A percentile compares a stretch with the other conserved stretches of the same genome.
phyloP scores from a whole-genome alignment of 257 asterid genomes.

The Salvia hispanica region DNA sequence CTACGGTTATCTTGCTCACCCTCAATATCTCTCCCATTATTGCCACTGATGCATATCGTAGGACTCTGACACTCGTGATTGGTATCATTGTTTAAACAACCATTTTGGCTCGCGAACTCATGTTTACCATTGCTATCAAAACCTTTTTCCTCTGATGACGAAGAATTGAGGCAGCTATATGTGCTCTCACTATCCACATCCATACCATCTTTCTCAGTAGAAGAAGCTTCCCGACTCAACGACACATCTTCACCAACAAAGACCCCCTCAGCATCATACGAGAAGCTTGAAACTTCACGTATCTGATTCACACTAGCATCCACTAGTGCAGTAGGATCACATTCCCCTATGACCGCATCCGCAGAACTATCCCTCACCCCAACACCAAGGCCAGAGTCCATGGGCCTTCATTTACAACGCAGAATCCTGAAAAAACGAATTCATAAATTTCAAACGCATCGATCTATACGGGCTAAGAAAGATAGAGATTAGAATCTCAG shows the following conservation, averaged over 20 bases:
- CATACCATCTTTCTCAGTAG: constrained; percentile 40
- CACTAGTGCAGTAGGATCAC: constrained; percentile 20
- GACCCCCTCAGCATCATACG: constrained; percentile 33
- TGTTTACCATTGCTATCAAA: constrained; percentile 35
- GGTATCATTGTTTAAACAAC: constrained; percentile 32
- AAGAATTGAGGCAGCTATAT: constrained; percentile 51
- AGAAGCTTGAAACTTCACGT: constrained; percentile 23
- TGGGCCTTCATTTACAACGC: constrained; percentile 42
- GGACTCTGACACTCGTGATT: constrained; percentile 29
- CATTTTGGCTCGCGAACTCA: constrained; percentile 39
- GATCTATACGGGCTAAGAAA: not conserved
- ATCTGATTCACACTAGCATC: constrained; percentile 30
- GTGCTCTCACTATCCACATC: constrained; percentile 54
- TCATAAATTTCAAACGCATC: not conserved
- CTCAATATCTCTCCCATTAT: constrained; percentile 18
- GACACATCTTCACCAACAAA: constrained; percentile 35
- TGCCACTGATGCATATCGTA: constrained; percentile 24
- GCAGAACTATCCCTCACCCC: constrained; percentile 27
- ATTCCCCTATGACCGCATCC: constrained; percentile 23
- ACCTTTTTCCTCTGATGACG: constrained; percentile 39
- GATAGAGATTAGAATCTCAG: not conserved
- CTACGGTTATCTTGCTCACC: constrained; percentile 27
- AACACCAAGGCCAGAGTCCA: constrained; percentile 43
- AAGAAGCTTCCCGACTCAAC: constrained; percentile 35
- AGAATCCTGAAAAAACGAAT: constrained; percentile 33